Evolutionary conservation across 169 alveolate species (phyloP).

Genomic region (Perkinsus chesapeaki): DNA sequence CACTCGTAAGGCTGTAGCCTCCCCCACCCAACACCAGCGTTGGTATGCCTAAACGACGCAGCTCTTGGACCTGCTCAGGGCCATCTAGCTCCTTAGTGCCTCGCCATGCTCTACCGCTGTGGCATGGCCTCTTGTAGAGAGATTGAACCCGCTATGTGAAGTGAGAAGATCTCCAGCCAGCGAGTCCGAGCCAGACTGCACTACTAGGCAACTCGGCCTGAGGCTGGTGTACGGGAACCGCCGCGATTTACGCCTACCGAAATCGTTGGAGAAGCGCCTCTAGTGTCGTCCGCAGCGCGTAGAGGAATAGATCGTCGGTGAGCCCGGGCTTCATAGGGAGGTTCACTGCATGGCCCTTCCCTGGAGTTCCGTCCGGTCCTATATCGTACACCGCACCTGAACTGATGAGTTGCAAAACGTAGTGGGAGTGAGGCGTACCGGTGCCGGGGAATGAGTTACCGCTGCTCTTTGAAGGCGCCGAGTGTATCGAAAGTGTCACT

Average conservation of each 20-base stretch:
- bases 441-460: neutral
- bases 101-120: neutral
- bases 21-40: neutral
- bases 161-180: neutral
- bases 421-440: neutral
- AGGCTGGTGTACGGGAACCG: neutral
- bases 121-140: neutral
- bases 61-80: neutral
- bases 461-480: neutral
- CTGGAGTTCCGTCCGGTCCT: neutral
- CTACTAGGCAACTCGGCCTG: neutral
- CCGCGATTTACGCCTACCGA: neutral
- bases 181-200: neutral
- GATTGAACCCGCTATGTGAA: neutral
- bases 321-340: neutral
- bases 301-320: neutral
- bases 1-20: neutral
- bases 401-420: neutral
- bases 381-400: neutral
- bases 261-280: neutral
- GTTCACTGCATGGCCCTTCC: neutral
- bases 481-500: neutral
- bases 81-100: too few relatives aligned
- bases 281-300: neutral
- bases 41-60: neutral